A percentile compares a stretch with the other conserved stretches of the same genome.
Conservation (phyloP, 78 protist species). For the slime mould (Dictyostelium discoideum) region DNA sequence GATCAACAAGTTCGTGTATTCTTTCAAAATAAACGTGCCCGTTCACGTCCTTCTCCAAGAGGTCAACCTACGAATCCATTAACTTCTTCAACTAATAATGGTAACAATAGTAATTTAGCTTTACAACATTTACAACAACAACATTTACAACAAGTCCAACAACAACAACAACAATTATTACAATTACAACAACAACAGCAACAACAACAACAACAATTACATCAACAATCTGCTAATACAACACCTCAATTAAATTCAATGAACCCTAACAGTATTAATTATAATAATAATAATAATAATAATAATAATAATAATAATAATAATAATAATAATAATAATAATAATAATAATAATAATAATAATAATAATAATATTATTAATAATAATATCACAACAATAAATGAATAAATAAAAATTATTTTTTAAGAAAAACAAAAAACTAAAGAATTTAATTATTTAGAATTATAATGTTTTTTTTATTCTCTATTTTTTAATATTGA, state of each 20-base stretch:
- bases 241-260: background rate
- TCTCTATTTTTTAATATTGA: too few relatives aligned
- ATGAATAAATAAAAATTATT: background rate
- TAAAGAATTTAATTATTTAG: too few relatives aligned
- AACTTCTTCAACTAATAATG: background rate
- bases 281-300: too few relatives aligned
- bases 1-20: constrained; percentile 25
- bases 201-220: background rate
- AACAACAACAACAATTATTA: background rate
- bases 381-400: background rate
- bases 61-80: background rate
- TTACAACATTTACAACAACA: constrained; percentile 3
- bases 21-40: constrained; percentile 39
- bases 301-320: too few relatives aligned
- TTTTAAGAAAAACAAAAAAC: background rate
- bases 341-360: too few relatives aligned
- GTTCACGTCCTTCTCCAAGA: constrained; percentile 18
- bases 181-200: background rate
- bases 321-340: too few relatives aligned
- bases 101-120: background rate
- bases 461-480: too few relatives aligned
- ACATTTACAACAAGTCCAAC: background rate
- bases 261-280: background rate
- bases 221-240: constrained; percentile 4
- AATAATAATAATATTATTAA: too few relatives aligned